Evolutionary conservation across 768 basidiomycete genomes (phyloP).

Genomic region (Phallus indusiatus): DNA sequence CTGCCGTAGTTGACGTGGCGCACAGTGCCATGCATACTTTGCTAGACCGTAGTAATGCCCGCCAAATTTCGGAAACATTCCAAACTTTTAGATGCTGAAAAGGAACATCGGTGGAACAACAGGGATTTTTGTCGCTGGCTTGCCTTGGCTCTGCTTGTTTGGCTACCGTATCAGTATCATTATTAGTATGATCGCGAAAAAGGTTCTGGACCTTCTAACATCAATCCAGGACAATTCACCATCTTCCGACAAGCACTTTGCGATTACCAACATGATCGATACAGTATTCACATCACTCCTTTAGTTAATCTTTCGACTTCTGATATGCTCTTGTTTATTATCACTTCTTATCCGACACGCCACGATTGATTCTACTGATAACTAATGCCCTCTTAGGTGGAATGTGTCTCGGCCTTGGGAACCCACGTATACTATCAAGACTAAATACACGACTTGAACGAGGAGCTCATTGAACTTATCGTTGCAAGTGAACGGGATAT

Average conservation of each 20-base stretch:
- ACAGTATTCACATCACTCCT: conserved; percentile 80
- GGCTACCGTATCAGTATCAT: conserved; percentile 89
- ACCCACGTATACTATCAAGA: conserved; percentile 93
- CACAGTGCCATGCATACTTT: conserved; percentile 64
- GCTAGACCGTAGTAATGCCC: conserved; percentile 64
- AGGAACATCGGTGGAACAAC: conserved; percentile 53
- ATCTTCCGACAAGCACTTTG: conserved; percentile 41
- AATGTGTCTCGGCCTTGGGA: conserved; percentile 75
- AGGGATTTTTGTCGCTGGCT: conserved; percentile 76
- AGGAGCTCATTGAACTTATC: conserved; percentile 66
- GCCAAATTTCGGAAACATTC: conserved; percentile 63
- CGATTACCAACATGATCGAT: conserved; percentile 70
- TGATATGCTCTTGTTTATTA: conserved; percentile 75
- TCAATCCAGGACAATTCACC: conserved; percentile 45
- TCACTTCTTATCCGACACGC: conserved; percentile 64
- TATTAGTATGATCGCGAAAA: conserved; percentile 82
- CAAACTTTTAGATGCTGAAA: conserved; percentile 59
- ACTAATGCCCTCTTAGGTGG: conserved; percentile 53
- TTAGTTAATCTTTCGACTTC: conserved; percentile 88
- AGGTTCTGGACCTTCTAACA: conserved; percentile 68
- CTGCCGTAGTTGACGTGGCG: conserved; percentile 67
- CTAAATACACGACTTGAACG: conserved; percentile 87
- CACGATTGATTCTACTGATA: conserved; percentile 50
- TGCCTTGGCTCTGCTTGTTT: conserved; percentile 66
- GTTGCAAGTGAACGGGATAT: conserved; percentile 55